These are phyloP conservation scores for Streptanthus diversifolius DNA, from an alignment of 345 rosid species.

Conservation along the genomic window DNA sequence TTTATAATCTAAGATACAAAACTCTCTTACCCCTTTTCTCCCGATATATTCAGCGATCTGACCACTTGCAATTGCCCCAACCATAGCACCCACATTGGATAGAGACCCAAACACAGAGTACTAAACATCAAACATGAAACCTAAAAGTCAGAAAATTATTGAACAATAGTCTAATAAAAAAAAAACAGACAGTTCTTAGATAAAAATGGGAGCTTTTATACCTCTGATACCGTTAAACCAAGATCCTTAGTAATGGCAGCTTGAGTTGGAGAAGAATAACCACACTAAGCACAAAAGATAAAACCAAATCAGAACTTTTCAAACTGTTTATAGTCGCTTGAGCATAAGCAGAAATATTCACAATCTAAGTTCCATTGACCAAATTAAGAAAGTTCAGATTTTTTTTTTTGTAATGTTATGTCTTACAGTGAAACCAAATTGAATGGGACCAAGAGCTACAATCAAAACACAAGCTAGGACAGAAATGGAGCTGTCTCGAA, in stretches of 20 bases:
- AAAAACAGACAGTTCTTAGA: constrained; percentile 8
- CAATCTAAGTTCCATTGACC: neutral
- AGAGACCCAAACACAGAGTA: constrained; percentile 83
- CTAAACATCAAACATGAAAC: constrained; percentile 40
- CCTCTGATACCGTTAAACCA: constrained; percentile 77
- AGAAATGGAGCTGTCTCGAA: constrained; percentile 84
- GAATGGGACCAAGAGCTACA: constrained; percentile 96
- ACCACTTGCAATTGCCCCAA: constrained; percentile 94
- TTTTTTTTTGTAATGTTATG: neutral
- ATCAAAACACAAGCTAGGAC: constrained; percentile 88
- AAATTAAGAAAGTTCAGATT: constrained; percentile 5
- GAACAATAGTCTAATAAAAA: neutral
- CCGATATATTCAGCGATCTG: constrained; percentile 91
- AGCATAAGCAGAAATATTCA: neutral
- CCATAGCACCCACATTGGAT: constrained; percentile 98
- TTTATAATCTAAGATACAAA: neutral
- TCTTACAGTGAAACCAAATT: constrained; percentile 93
- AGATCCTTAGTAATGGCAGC: constrained; percentile 69
- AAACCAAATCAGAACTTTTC: neutral
- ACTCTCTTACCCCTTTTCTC: constrained; percentile 69
- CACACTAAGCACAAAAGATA: constrained; percentile 41
- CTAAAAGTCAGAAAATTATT: constrained; percentile 20
- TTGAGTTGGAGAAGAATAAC: constrained; percentile 95
- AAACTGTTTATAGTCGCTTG: neutral
- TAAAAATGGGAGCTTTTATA: constrained; percentile 16